phyloP scores from a whole-genome alignment of 495 filamentous ascomycete genomes.

The Podospora australis region DNA sequence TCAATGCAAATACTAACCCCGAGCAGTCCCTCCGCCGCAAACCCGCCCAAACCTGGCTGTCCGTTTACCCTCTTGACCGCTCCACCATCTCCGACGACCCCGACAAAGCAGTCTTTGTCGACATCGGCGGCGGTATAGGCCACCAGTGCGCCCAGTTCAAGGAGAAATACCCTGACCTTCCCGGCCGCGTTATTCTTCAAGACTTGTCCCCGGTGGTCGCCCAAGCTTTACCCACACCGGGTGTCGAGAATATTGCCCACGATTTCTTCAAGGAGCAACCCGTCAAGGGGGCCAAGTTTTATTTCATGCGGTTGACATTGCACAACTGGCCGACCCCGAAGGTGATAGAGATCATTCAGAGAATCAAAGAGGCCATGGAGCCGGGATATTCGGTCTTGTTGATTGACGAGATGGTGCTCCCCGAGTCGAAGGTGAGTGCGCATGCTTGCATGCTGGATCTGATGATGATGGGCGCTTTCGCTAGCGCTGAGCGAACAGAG shows the following conservation, averaged over 20 bases:
- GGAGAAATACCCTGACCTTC: slow-evolving; percentile 34
- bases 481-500: not conserved
- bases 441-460: not conserved
- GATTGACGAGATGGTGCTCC: not conserved
- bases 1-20: too few relatives aligned
- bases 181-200: slow-evolving; percentile 46
- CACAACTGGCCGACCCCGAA: slow-evolving; percentile 36
- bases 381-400: not conserved
- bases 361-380: not conserved
- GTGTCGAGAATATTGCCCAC: slow-evolving; percentile 38
- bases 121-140: slow-evolving; percentile 50
- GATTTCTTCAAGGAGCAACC: slow-evolving; percentile 39
- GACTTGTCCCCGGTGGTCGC: slow-evolving; percentile 40
- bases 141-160: slow-evolving; percentile 44
- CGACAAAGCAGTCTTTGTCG: slow-evolving; percentile 36
- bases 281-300: slow-evolving; percentile 38
- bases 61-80: slow-evolving; percentile 20
- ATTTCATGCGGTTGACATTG: slow-evolving; percentile 38
- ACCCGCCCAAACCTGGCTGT: slow-evolving; percentile 26
- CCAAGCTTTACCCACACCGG: slow-evolving; percentile 27
- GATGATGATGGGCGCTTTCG: not conserved
- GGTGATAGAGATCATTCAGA: not conserved
- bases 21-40: slow-evolving; percentile 17
- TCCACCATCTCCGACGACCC: not conserved
- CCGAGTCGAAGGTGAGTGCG: not conserved